Percentiles rank a stretch among this genome's conserved stretches.
These are phyloP conservation scores for Pseudogymnoascus sp. DNA, from an alignment of 2,329 filamentous ascomycete genomes.

Conservation along the genomic window DNA sequence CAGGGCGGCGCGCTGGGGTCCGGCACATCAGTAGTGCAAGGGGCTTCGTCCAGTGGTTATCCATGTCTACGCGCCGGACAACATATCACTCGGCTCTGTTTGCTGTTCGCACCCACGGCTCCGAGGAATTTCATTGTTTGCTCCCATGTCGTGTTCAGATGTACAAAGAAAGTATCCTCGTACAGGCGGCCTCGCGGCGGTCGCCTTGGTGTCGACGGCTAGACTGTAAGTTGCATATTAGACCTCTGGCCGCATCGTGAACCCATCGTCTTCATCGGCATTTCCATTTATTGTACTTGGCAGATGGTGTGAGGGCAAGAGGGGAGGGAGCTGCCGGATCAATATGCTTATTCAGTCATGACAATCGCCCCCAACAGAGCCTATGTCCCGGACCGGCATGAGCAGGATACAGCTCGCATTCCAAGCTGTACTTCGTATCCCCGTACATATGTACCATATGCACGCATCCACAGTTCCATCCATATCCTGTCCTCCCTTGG, in stretches of 20 bases:
- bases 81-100: neutral
- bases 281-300: neutral
- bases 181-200: neutral
- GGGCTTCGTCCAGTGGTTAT: slow-evolving; percentile 1
- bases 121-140: neutral
- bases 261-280: neutral
- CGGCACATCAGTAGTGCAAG: slow-evolving; percentile 5
- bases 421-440: neutral
- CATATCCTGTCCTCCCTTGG: neutral
- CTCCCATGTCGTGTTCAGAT: neutral
- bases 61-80: neutral
- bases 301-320: neutral
- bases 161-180: neutral
- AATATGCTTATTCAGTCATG: neutral
- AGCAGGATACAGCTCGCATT: neutral
- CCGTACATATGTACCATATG: neutral
- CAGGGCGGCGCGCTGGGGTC: neutral
- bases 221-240: neutral
- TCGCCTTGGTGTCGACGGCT: neutral
- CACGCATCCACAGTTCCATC: neutral
- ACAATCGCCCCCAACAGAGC: neutral
- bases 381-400: neutral
- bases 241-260: slow-evolving; percentile 3
- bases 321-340: neutral
- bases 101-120: neutral